Evolutionary conservation across 2,329 filamentous ascomycete genomes (phyloP), one percentile per base, ranked within the genome.

Genomic region (Trichoderma atrobrunneum): DNA sequence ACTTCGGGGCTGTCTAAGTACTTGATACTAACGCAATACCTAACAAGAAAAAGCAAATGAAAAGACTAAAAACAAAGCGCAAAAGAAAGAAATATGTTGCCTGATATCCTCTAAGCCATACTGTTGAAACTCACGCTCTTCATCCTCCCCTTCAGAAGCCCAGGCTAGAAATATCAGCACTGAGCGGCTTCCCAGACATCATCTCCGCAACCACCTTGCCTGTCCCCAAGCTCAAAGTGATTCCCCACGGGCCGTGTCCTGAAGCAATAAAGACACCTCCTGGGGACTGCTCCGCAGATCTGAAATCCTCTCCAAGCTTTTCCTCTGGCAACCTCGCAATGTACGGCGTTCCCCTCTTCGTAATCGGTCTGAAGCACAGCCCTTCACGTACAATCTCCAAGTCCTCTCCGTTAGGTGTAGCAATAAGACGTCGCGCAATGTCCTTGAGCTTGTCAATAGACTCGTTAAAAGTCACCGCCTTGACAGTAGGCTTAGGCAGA

Each of bases 231-330:
- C 85, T 84, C 77, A 89, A 77, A 62, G 85, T 87, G 30, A 92
- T 92, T 0, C 92, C 92, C 92, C 92, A 95, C 0, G 92, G 90
- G 0, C 92, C 92, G 83, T 95, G 92, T 0, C 93, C 92, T 5
- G 90, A 85, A 1, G 90, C 89, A 48, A 94, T 79, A 78, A 88
- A 95, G 0, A 95, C 90, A 5, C 92, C 92, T 2, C 91, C 89
- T 1, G 84, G 83, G 0, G 76, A 76, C 0, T 80, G 82, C 1
- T 78, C 75, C 48, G 79, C 77, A 7, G 84, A 89, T 72, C 77
- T 81, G 7, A 87, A 77, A 0, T 82, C 81, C 14, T 76, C 77
- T 1, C 89, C 90, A 3, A 93, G 84, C 57, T 85, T 83, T 14
- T 81, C 78, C 74, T 92, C 89, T 1, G 84, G 80, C 30, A 94